These are phyloP conservation scores for Metschnikowia reukaufii DNA, from an alignment of 805 yeast genomes.

Conservation along the genomic window DNA sequence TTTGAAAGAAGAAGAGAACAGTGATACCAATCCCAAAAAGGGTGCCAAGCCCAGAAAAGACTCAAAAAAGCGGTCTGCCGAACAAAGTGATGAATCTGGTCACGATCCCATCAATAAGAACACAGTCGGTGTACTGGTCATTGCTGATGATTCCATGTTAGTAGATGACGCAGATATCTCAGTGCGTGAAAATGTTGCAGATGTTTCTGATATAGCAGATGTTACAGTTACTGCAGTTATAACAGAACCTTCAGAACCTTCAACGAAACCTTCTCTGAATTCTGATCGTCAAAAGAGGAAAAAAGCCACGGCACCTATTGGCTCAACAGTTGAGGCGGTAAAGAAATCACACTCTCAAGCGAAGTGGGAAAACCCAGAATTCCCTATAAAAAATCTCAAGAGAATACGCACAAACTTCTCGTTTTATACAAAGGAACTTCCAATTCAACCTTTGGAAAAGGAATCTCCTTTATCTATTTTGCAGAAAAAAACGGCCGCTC, in stretches of 20 bases:
- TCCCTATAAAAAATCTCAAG: slow-evolving; percentile 27
- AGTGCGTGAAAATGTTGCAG: background rate
- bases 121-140: too few species aligned
- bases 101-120: slow-evolving; percentile 5
- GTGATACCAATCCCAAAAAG: slow-evolving; percentile 33
- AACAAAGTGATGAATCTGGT: slow-evolving; percentile 1
- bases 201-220: background rate
- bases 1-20: slow-evolving; percentile 42
- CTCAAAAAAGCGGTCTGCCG: slow-evolving; percentile 9
- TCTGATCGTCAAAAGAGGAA: slow-evolving; percentile 15
- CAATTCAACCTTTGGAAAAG: slow-evolving; percentile 15
- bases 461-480: slow-evolving; percentile 22
- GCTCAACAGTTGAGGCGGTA: slow-evolving; percentile 16
- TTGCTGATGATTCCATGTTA: background rate
- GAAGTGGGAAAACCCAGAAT: slow-evolving; percentile 17
- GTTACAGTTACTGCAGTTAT: too few species aligned
- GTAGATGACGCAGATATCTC: background rate
- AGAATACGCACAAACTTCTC: slow-evolving; percentile 3
- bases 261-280: background rate
- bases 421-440: slow-evolving; percentile 2
- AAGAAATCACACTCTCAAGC: slow-evolving; percentile 8
- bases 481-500: slow-evolving; percentile 22
- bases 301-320: slow-evolving; percentile 19
- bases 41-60: slow-evolving; percentile 30
- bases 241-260: slow-evolving; percentile 13